Evolutionary conservation across 495 filamentous ascomycete genomes (phyloP).

Genomic region (Platismatia glauca): DNA sequence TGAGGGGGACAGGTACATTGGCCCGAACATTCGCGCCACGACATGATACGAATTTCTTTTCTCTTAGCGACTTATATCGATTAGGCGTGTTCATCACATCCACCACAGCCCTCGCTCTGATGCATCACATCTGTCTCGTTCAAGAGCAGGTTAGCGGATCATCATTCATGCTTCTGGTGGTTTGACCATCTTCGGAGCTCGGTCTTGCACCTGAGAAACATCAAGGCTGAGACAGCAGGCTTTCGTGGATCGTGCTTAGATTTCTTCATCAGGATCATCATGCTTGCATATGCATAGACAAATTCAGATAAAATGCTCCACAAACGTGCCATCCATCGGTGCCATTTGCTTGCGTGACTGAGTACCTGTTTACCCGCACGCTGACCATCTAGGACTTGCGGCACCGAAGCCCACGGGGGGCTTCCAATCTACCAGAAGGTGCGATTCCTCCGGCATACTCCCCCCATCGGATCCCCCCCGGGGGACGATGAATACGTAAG

Average conservation of each 20-base stretch:
- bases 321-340: neutral
- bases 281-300: conserved; percentile 1
- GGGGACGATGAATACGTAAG: too few relatives aligned
- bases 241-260: neutral
- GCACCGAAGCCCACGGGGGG: too few relatives aligned
- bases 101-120: neutral
- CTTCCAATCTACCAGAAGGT: too few relatives aligned
- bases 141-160: neutral
- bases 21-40: neutral
- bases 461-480: too few relatives aligned
- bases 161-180: neutral
- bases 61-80: neutral
- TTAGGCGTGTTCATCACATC: neutral
- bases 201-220: neutral
- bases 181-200: conserved; percentile 9
- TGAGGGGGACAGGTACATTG: conserved; percentile 8
- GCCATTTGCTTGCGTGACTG: neutral
- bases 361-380: too few relatives aligned
- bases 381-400: too few relatives aligned
- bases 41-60: neutral
- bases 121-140: conserved; percentile 1
- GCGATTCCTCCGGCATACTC: too few relatives aligned
- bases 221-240: neutral
- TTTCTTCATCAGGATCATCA: neutral
- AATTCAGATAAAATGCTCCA: conserved; percentile 2